Evolutionary conservation across 169 alveolate genomes (phyloP).

Genomic region (Amoebophrya sp.): DNA sequence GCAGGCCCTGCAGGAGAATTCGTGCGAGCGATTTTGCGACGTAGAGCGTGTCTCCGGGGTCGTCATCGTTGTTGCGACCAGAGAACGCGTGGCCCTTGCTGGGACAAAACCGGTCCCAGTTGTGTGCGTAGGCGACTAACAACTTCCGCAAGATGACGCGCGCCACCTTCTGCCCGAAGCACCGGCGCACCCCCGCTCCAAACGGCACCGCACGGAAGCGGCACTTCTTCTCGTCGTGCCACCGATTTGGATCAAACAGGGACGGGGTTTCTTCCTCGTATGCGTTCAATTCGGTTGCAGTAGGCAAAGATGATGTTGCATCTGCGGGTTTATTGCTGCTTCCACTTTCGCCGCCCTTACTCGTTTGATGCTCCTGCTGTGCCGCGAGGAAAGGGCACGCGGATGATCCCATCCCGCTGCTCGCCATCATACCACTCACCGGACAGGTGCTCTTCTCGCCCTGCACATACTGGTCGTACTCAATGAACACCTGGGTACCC

Average conservation of each 20-base stretch:
- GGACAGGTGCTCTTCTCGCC: too few relatives aligned
- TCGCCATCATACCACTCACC: too few relatives aligned
- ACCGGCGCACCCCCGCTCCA: background rate
- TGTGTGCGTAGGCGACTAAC: background rate
- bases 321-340: too few relatives aligned
- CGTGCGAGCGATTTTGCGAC: background rate
- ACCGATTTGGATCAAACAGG: background rate
- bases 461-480: slow-evolving; percentile 11
- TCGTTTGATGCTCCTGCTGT: too few relatives aligned
- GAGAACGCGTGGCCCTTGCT: background rate
- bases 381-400: too few relatives aligned
- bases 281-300: too few relatives aligned
- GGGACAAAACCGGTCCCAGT: background rate
- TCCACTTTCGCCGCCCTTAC: too few relatives aligned
- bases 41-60: slow-evolving; percentile 11
- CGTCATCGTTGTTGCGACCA: background rate
- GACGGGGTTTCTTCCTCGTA: too few relatives aligned
- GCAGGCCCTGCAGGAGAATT: background rate
- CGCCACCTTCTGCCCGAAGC: slow-evolving; percentile 4
- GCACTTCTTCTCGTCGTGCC: slow-evolving; percentile 20
- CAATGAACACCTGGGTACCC: slow-evolving; percentile 15
- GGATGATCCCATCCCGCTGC: too few relatives aligned
- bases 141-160: background rate
- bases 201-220: background rate
- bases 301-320: too few relatives aligned